Conservation (phyloP, 192 early-diverging fungal species). For the Geranomyces michiganensis region DNA sequence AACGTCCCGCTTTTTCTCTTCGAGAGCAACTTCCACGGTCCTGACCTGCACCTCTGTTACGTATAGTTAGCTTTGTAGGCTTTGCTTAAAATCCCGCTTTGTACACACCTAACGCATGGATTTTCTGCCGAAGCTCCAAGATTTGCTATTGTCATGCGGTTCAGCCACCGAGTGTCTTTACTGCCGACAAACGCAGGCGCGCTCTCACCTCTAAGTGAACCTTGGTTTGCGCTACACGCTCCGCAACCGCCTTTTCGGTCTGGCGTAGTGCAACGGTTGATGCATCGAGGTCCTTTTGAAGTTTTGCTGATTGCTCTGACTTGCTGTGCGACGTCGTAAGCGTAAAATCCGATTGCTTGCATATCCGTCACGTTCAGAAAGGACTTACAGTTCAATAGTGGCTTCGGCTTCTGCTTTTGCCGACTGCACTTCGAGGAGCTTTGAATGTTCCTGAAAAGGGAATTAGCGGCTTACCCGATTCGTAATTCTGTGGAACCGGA, state of each 20-base stretch:
- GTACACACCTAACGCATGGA: slow-evolving; percentile 4
- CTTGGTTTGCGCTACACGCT: neutral
- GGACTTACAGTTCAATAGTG: neutral
- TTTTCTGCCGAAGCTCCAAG: slow-evolving; percentile 1
- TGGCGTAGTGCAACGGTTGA: neutral
- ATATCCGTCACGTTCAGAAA: too few species aligned
- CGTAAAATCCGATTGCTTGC: too few species aligned
- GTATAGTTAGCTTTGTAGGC: neutral
- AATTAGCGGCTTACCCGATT: neutral
- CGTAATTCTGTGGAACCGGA: neutral
- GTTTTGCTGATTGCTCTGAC: neutral
- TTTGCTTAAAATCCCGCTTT: too few species aligned
- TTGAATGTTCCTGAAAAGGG: slow-evolving; percentile 2
- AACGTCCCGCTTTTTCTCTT: neutral
- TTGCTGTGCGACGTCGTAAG: neutral
- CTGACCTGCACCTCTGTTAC: neutral
- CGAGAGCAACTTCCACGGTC: neutral
- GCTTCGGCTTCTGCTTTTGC: neutral
- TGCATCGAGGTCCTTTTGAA: slow-evolving; percentile 1
- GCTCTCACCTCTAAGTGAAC: neutral
- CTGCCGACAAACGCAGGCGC: too few species aligned
- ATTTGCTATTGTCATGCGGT: slow-evolving; percentile 5
- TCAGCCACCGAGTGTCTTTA: too few species aligned
- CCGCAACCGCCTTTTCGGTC: neutral
- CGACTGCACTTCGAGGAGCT: neutral